Evolutionary conservation across 768 basidiomycete genomes (phyloP), one percentile per base, ranked within the genome.

Genomic region (Pleurotus tuber-regium): DNA sequence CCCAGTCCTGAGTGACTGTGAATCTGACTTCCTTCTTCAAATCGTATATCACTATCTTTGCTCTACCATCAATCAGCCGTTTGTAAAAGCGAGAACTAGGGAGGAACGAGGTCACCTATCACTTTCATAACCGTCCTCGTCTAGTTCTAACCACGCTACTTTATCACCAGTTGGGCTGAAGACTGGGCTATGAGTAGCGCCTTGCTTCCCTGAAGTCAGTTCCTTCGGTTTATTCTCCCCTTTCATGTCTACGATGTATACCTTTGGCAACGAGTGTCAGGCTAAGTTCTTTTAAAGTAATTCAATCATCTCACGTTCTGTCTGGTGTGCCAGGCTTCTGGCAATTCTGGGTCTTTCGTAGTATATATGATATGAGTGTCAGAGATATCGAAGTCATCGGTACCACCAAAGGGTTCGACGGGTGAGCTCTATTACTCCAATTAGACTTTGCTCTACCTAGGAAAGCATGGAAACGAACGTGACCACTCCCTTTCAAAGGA

Each of bases 121-220:
- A 46, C 86, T 77, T 67, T 98, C 95, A 58, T 94, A 87, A 1
- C 95, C 94, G 58, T 98, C 92, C 62, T 87, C 65, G 47, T 86
- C 83, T 54, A 94, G 78, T 65, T 98, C 89, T 31, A 91, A 69
- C 95, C 95, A 98, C 1, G 89, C 92, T 1, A 82, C 83, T 65
- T 87, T 87, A 43, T 77, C 76, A 0, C 87, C 89, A 40, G 80
- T 69, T 2, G 69, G 68, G 52, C 74, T 89, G 65, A 96, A 82
- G 6, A 81, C 77, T 0, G 92, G 87, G n/a, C 70, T 76, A 58
- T 80, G 83, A 7, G 83, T 86, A 14, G 93, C 94, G 29, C 33
- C 95, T 66, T 94, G 92, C 39, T 77, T 77, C 9, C 92, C 91
- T 10, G 87, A 83, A 0, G 94, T 96, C 42, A 98, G 71, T 56